Evolutionary conservation across 2,329 filamentous ascomycete genomes (phyloP).

Genomic region (Drechslerella dactyloides): DNA sequence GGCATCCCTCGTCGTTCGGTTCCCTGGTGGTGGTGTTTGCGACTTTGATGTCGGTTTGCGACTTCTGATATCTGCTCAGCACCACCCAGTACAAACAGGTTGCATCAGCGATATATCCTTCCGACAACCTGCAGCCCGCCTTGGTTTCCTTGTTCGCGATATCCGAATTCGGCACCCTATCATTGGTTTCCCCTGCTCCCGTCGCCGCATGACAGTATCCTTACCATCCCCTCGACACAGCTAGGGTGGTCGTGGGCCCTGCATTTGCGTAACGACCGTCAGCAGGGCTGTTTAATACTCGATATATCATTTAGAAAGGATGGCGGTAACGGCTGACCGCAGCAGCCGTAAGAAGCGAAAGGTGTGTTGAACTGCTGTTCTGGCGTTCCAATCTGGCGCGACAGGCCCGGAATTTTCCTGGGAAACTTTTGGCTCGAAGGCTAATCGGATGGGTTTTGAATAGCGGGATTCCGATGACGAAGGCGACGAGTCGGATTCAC

Average conservation of each 20-base stretch:
- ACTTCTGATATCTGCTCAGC: conserved; percentile 2
- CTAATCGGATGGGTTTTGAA: conserved; percentile 5
- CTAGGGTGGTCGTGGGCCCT: conserved; percentile 41
- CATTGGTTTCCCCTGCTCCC: neutral
- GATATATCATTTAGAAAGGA: conserved; percentile 11
- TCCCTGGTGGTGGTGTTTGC: conserved; percentile 4
- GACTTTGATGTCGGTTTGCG: conserved; percentile 5
- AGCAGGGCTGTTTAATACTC: conserved; percentile 5
- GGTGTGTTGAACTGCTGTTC: conserved; percentile 21
- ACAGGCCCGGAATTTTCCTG: neutral
- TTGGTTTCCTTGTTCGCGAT: neutral
- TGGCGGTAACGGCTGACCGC: conserved; percentile 29
- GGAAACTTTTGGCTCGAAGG: neutral
- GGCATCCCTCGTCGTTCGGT: neutral
- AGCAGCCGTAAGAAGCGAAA: conserved; percentile 44
- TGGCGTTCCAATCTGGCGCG: neutral
- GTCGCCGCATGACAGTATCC: conserved; percentile 36
- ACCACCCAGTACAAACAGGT: neutral
- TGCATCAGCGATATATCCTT: neutral
- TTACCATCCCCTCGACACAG: conserved; percentile 21
- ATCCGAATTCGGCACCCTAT: neutral
- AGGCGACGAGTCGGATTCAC: conserved; percentile 42
- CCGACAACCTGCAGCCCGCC: neutral
- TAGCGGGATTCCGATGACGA: conserved; percentile 49
- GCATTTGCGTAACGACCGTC: conserved; percentile 3